Evolutionary conservation across 768 basidiomycete genomes (phyloP).

Genomic region (Kwoniella sp.): DNA sequence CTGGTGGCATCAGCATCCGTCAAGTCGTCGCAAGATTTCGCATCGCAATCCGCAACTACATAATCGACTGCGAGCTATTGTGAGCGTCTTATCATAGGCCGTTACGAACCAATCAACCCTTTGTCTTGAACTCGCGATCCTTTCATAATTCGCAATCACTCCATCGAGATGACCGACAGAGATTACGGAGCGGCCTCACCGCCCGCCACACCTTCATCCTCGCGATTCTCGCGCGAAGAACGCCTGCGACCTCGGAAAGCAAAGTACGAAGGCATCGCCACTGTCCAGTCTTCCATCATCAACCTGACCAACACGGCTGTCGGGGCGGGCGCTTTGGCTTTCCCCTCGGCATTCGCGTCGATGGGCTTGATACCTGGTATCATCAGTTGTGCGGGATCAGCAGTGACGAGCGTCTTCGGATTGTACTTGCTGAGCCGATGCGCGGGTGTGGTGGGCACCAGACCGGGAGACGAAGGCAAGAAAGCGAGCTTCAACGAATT

Average conservation of each 20-base stretch:
- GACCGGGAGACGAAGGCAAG: constrained; percentile 43
- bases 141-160: not conserved
- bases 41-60: too few relatives aligned
- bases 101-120: too few relatives aligned
- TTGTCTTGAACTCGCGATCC: not conserved
- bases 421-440: constrained; percentile 84
- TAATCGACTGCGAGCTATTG: too few relatives aligned
- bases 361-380: constrained; percentile 88
- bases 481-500: constrained; percentile 55
- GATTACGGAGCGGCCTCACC: constrained; percentile 28
- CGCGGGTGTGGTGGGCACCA: constrained; percentile 65
- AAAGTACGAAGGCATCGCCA: constrained; percentile 30
- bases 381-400: constrained; percentile 82
- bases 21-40: too few relatives aligned
- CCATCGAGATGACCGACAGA: constrained; percentile 19
- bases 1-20: too few relatives aligned
- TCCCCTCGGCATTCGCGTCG: constrained; percentile 74
- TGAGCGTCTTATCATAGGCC: too few relatives aligned
- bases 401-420: constrained; percentile 74
- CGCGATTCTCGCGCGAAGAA: not conserved
- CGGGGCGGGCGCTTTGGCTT: constrained; percentile 69
- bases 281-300: constrained; percentile 41
- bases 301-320: constrained; percentile 82
- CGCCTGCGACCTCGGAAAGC: not conserved
- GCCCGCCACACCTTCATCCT: constrained; percentile 18